A percentile compares a stretch with the other conserved stretches of the same genome.
These are phyloP conservation scores for Hanseniaspora occidentalis DNA, from an alignment of 805 yeast genomes.

Conservation along the genomic window DNA sequence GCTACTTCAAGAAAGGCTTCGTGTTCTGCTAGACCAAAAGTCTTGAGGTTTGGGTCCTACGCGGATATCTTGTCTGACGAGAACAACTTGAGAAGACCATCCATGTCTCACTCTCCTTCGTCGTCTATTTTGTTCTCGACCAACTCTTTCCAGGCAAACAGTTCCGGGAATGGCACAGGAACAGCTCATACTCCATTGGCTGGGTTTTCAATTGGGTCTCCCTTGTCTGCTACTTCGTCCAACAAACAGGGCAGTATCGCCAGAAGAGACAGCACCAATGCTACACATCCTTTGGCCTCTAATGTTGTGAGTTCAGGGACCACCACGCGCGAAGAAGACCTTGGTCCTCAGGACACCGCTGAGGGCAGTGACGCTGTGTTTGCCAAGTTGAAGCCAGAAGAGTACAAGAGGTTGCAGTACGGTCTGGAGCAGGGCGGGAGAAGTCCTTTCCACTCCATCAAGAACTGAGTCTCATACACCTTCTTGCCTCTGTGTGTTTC, in stretches of 20 bases:
- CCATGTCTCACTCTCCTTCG: constrained; percentile 32
- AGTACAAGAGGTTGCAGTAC: constrained; percentile 3
- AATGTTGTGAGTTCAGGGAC: no score
- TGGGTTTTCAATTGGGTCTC: constrained; percentile 10
- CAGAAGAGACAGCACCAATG: constrained; percentile 10
- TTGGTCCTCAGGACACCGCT: constrained; percentile 17
- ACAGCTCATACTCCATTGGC: background rate
- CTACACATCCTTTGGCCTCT: constrained; percentile 5
- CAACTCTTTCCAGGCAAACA: constrained; percentile 6
- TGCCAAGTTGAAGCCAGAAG: constrained; percentile 5
- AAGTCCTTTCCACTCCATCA: constrained; percentile 5
- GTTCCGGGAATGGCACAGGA: constrained; percentile 3
- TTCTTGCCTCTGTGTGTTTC: constrained; percentile 7
- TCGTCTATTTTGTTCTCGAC: constrained; percentile 16
- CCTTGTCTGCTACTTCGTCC: constrained; percentile 1
- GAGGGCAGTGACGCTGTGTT: constrained; percentile 8
- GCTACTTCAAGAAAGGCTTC: constrained; percentile 3
- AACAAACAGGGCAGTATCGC: constrained; percentile 7
- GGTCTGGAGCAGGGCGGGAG: background rate
- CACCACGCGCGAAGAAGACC: background rate
- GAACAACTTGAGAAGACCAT: constrained; percentile 53
- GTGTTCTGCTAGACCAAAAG: constrained; percentile 11
- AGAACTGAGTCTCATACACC: constrained; percentile 1
- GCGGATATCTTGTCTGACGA: constrained; percentile 70
- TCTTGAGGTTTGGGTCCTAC: constrained; percentile 50